phyloP scores from a whole-genome alignment of 148 eudicot species.

The Rheum nobile region DNA sequence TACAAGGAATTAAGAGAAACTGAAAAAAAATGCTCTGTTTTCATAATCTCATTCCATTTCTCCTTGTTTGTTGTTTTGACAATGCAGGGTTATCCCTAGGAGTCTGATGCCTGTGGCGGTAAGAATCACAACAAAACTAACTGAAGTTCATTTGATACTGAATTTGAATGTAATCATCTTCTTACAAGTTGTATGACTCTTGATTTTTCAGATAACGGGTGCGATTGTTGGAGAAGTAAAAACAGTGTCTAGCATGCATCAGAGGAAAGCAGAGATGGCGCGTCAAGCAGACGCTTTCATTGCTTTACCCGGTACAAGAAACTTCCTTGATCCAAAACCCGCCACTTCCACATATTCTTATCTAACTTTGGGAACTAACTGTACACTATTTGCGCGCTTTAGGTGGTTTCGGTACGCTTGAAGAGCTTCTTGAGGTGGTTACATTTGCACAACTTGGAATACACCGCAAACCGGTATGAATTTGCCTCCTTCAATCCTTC shows the following conservation, averaged over 20 bases:
- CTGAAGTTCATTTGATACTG: background rate
- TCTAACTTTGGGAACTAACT: background rate
- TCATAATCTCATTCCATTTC: conserved; percentile 3
- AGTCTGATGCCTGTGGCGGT: conserved; percentile 89
- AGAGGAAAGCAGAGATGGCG: conserved; percentile 97
- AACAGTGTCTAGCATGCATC: conserved; percentile 89
- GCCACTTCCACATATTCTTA: background rate
- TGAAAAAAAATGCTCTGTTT: background rate
- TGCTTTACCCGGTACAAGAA: conserved; percentile 66
- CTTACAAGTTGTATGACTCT: background rate
- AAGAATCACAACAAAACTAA: conserved; percentile 12
- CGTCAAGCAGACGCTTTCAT: conserved; percentile 95
- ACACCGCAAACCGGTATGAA: conserved; percentile 77
- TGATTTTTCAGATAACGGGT: conserved; percentile 58
- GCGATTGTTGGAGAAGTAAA: conserved; percentile 71
- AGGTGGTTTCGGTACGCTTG: conserved; percentile 94
- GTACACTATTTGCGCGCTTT: background rate
- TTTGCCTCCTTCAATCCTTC: background rate
- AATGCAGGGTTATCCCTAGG: conserved; percentile 82
- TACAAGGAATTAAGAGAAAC: background rate
- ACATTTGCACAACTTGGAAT: conserved; percentile 92
- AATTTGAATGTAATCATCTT: background rate
- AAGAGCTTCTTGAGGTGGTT: conserved; percentile 83
- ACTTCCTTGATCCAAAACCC: background rate
- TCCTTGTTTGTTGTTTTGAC: conserved; percentile 10